Conservation (phyloP, 2,329 filamentous ascomycete species). For the Fusarium ambrosium region DNA sequence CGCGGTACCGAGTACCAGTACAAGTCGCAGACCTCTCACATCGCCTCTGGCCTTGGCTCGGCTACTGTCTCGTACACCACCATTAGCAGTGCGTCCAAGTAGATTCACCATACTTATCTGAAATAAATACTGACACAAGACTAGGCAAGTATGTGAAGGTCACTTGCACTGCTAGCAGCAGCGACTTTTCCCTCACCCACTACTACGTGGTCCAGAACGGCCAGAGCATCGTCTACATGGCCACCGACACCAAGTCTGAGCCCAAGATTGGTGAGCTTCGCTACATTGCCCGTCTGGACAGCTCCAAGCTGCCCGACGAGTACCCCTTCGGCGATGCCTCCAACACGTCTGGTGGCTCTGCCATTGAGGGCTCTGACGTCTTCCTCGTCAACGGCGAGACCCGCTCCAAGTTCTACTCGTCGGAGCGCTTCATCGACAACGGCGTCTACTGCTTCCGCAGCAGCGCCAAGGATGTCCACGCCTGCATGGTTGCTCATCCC, state of each 20-base stretch:
- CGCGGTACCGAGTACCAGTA: slow-evolving; percentile 72
- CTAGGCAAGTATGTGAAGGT: slow-evolving; percentile 68
- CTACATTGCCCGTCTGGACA: slow-evolving; percentile 72
- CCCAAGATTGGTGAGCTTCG: slow-evolving; percentile 71
- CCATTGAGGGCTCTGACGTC: slow-evolving; percentile 71
- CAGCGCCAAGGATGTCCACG: slow-evolving; percentile 61
- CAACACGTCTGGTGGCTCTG: slow-evolving; percentile 63
- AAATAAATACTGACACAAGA: slow-evolving; percentile 4
- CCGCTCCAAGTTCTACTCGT: slow-evolving; percentile 78
- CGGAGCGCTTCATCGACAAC: slow-evolving; percentile 78
- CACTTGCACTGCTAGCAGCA: slow-evolving; percentile 69
- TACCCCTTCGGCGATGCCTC: slow-evolving; percentile 68
- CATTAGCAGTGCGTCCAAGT: slow-evolving; percentile 45
- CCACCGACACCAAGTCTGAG: slow-evolving; percentile 71
- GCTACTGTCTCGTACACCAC: slow-evolving; percentile 66
- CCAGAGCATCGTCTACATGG: slow-evolving; percentile 72
- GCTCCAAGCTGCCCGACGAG: slow-evolving; percentile 63
- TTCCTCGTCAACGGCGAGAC: slow-evolving; percentile 73
- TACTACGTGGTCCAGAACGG: slow-evolving; percentile 73
- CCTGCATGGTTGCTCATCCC: slow-evolving; percentile 70
- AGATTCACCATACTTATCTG: background rate
- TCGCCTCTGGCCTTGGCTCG: slow-evolving; percentile 59
- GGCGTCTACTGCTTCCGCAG: slow-evolving; percentile 72
- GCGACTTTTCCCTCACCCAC: slow-evolving; percentile 64
- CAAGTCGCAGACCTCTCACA: slow-evolving; percentile 53